These are phyloP conservation scores for Hylodesmum podocarpum DNA, from an alignment of 306 rosid species.

Conservation along the genomic window DNA sequence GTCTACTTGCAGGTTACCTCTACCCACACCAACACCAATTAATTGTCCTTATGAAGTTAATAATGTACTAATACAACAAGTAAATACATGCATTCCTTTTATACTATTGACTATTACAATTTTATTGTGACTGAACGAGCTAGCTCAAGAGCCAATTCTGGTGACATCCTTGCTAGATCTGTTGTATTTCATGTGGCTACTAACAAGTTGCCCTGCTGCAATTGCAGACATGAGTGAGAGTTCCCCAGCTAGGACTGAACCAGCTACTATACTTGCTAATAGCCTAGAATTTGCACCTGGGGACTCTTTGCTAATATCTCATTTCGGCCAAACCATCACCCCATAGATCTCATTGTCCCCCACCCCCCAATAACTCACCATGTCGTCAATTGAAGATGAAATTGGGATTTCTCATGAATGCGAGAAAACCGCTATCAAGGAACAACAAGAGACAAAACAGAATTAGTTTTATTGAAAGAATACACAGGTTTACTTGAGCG, in stretches of 20 bases:
- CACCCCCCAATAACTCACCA: no score
- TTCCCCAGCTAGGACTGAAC: slow-evolving; percentile 61
- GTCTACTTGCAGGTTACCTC: slow-evolving; percentile 6
- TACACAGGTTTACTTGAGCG: no score
- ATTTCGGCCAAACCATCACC: not conserved
- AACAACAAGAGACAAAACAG: no score
- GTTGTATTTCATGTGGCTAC: slow-evolving; percentile 67
- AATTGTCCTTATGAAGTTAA: not conserved
- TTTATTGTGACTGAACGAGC: not conserved
- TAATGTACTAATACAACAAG: not conserved
- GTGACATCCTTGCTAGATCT: slow-evolving; percentile 51
- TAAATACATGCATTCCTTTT: not conserved
- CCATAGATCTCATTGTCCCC: not conserved
- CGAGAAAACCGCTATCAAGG: no score
- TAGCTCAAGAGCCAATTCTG: slow-evolving; percentile 39
- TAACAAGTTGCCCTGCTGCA: slow-evolving; percentile 58
- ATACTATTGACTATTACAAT: not conserved
- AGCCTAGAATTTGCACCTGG: slow-evolving; percentile 58
- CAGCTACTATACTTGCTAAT: slow-evolving; percentile 55
- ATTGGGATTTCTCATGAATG: not conserved
- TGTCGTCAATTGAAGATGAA: not conserved
- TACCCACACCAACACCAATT: slow-evolving; percentile 15
- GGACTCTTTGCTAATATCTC: slow-evolving; percentile 51
- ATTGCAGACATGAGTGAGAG: slow-evolving; percentile 61
- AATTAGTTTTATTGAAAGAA: no score